Evolutionary conservation across 805 yeast genomes (phyloP).

Genomic region (Ogataea chonburiensis): DNA sequence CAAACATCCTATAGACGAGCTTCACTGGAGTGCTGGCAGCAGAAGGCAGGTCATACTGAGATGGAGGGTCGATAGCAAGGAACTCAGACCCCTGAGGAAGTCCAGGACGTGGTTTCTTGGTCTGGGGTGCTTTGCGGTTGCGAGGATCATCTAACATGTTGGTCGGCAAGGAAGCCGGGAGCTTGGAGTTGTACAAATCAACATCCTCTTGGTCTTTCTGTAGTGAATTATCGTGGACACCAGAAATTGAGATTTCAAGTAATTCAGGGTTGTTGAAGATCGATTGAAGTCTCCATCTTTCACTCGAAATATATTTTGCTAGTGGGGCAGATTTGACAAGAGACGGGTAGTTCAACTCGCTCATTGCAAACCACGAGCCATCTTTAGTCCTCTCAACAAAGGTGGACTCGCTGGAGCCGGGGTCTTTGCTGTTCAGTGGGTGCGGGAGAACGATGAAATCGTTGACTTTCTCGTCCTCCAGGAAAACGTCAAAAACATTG

Average conservation of each 20-base stretch:
- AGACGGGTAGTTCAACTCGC: conserved; percentile 74
- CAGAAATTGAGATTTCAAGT: conserved; percentile 44
- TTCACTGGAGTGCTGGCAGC: conserved; percentile 23
- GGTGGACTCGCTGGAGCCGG: conserved; percentile 41
- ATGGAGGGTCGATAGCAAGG: conserved; percentile 23
- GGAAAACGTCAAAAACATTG: conserved; percentile 74
- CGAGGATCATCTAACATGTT: conserved; percentile 17
- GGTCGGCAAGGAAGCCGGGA: conserved; percentile 29
- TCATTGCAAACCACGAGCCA: conserved; percentile 85
- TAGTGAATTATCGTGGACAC: conserved; percentile 45
- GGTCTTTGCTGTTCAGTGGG: conserved; percentile 45
- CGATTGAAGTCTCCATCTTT: conserved; percentile 42
- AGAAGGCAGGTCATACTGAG: conserved; percentile 18
- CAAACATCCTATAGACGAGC: conserved; percentile 35
- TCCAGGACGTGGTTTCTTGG: conserved; percentile 8
- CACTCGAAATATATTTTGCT: conserved; percentile 56
- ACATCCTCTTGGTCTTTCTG: conserved; percentile 12
- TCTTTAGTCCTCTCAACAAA: conserved; percentile 62
- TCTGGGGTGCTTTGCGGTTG: conserved; percentile 6
- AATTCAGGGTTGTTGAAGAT: conserved; percentile 38
- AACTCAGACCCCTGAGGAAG: conserved; percentile 15
- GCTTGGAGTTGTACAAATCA: conserved; percentile 20
- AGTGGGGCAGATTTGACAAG: conserved; percentile 76
- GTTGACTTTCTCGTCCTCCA: conserved; percentile 27
- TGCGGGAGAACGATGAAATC: conserved; percentile 61